Evolutionary conservation across 75 land plant genomes (phyloP).

Genomic region (Gnetum montanum): DNA sequence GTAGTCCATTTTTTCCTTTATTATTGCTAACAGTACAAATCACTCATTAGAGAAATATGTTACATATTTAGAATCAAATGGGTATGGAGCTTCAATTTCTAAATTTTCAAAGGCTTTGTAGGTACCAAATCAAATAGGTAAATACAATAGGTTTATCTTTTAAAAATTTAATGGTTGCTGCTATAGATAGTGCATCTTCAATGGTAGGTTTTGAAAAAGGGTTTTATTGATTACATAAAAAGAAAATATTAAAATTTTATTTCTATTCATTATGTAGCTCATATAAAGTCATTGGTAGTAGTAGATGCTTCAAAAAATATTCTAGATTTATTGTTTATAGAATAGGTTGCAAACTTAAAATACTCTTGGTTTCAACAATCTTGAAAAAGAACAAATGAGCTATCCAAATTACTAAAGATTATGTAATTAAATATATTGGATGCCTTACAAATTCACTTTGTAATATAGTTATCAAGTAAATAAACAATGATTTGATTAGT

Average conservation of each 20-base stretch:
- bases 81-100: not conserved
- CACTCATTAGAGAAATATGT: not conserved
- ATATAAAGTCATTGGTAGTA: not conserved
- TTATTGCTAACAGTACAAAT: not conserved
- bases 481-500: not conserved
- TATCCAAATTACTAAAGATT: slow-evolving; percentile 1
- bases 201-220: not conserved
- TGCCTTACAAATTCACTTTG: no score
- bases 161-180: not conserved
- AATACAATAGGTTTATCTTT: not conserved
- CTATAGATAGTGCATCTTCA: not conserved
- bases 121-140: not conserved
- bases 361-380: slow-evolving; percentile 14
- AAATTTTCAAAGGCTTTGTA: not conserved
- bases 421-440: slow-evolving; percentile 5
- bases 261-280: not conserved
- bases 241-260: not conserved
- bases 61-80: not conserved
- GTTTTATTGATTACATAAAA: not conserved
- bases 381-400: not conserved
- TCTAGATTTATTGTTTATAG: not conserved
- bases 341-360: not conserved
- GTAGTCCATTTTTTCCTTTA: not conserved
- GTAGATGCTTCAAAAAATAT: not conserved
- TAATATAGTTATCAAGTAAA: not conserved